These are phyloP conservation scores for Rhododendron ovatum DNA, from an alignment of 148 eudicot genomes.

Conservation along the genomic window DNA sequence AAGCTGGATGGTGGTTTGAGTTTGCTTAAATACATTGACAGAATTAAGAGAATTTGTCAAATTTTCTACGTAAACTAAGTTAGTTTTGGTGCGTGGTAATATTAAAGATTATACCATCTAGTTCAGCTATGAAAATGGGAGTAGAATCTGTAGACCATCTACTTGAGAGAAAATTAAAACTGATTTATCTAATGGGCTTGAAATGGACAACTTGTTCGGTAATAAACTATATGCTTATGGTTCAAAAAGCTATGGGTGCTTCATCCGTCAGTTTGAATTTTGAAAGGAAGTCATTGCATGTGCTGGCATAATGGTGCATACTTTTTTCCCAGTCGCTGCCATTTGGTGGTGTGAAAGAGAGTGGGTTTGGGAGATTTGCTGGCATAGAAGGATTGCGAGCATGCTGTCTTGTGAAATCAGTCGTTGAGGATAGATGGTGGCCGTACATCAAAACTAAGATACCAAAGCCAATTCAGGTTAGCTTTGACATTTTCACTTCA, in stretches of 20 bases:
- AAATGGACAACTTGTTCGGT: not conserved
- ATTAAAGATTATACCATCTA: too few species aligned
- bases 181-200: not conserved
- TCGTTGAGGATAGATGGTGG: slow-evolving; percentile 98
- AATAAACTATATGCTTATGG: not conserved
- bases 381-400: slow-evolving; percentile 93
- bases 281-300: not conserved
- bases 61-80: too few species aligned
- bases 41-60: not conserved
- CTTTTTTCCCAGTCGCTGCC: slow-evolving; percentile 70
- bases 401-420: slow-evolving; percentile 91
- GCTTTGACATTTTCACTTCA: not conserved
- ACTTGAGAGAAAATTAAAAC: not conserved
- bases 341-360: slow-evolving; percentile 94
- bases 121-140: not conserved
- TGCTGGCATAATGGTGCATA: not conserved
- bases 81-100: too few species aligned
- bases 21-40: not conserved
- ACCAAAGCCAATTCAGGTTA: slow-evolving; percentile 93
- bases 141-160: not conserved
- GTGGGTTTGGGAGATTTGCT: slow-evolving; percentile 98
- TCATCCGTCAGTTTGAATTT: not conserved
- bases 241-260: not conserved
- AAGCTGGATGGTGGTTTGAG: not conserved
- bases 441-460: slow-evolving; percentile 83